phyloP scores from a whole-genome alignment of 495 filamentous ascomycete species.

The Penicillium diatomitis region DNA sequence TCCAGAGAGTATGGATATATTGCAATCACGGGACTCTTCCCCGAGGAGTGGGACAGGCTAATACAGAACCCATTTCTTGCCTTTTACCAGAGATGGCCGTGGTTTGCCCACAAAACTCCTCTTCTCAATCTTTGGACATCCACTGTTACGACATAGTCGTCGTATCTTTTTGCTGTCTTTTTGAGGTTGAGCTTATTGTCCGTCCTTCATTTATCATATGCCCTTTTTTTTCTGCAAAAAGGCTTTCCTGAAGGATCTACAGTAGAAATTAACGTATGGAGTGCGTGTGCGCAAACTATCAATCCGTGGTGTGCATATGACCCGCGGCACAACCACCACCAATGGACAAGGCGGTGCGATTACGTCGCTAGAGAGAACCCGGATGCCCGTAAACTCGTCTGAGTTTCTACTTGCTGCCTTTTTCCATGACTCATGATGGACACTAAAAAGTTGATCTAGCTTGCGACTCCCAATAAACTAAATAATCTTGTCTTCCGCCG shows the following conservation, averaged over 20 bases:
- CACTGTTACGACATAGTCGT: conserved; percentile 29
- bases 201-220: not conserved
- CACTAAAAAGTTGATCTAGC: not conserved
- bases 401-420: too few species aligned
- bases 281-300: not conserved
- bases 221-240: not conserved
- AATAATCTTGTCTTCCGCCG: not conserved
- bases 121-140: conserved; percentile 54
- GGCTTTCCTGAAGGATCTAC: not conserved
- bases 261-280: not conserved
- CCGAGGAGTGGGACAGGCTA: conserved; percentile 44
- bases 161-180: conserved; percentile 26
- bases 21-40: not conserved
- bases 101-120: conserved; percentile 49
- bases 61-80: conserved; percentile 57
- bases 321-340: not conserved
- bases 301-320: not conserved
- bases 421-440: not conserved
- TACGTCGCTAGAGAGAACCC: too few species aligned
- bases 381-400: too few species aligned
- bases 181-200: not conserved
- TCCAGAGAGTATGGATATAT: conserved; percentile 1
- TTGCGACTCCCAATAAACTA: too few species aligned
- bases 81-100: conserved; percentile 64
- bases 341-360: too few species aligned